Evolutionary conservation across 2,329 filamentous ascomycete species (phyloP), one percentile per base, ranked within the genome.

Genomic region (Fusarium compactum): DNA sequence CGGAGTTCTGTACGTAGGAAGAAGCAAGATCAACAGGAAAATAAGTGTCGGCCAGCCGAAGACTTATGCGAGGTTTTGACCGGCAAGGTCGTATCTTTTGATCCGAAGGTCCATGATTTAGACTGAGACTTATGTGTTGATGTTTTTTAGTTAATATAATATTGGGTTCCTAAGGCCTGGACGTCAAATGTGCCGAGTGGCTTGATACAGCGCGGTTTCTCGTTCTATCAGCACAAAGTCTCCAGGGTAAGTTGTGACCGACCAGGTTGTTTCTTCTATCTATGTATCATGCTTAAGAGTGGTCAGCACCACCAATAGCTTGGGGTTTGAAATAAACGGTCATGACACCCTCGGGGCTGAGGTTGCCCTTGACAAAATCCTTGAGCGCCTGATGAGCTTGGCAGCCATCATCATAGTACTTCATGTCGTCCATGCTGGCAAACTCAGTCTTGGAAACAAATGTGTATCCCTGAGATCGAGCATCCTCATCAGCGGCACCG

Each of bases 381-480:
- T 83, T 85, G 62, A 86, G 79, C 25, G 67, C 76, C 60, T 74
- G 71, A 68, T 86, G 84, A 3, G 82, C 82, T n/a, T 74, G 62
- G 71, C 84, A 85, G 57, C 77, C 82, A 12, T 83, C 82, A 77
- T 93, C 91, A 77, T 92, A 93, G 80, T 87, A 93, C 71, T 87
- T 83, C 87, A 93, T 89, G 77, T 93, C 91, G 15, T 90, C 90
- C 58, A 89, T 74, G 63, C 81, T 89, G 47, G 85, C 85, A 76
- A 93, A 93, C 48, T 87, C 86, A 43, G 86, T 89, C 77, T 89
- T 86, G 51, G 86, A 87, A 18, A 88, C 84, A 56, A 93, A 74
- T 10, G 89, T 92, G 82, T 85, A 92, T 45, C 90, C 91, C 78
- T 91, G 86, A 70, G 84, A 85, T 30, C 90, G 87, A 20, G 85